Evolutionary conservation across 129 eudicot genomes (phyloP), one percentile per base, ranked within the genome.

Genomic region (Logfia minima): DNA sequence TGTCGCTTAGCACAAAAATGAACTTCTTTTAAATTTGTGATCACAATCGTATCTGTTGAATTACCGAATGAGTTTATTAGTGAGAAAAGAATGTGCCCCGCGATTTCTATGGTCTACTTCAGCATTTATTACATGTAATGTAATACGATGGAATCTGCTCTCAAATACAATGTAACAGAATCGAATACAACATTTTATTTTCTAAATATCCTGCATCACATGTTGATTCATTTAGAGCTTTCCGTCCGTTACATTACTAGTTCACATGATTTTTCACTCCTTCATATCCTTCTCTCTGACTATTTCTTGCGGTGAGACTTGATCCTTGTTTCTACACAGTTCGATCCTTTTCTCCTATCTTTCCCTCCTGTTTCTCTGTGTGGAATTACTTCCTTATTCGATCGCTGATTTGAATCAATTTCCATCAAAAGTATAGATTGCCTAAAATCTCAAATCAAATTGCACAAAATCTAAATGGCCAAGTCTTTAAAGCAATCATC

Each of bases 401-500:
- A 19, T 8, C 62, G 23, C 10, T 56, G 62, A 71, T 52, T 16
- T 24, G 8, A 58, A 52, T 59, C 51, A 7, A 59, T 22, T 59
- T 59, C 68, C 64, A n/a, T 26, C 55, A 35, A 56, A 73, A 2
- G 14, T 73, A 34, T 13, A 13, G 3, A 73, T 32, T 52, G 2
- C 56, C 56, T 22, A 14, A 21, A 59, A 58, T 9, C 29, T 68
- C 4, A 28, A 68, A 19, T 8, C 68, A 19, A 56, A 73, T 56
- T 58, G 66, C 52, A 35, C 68, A 34, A 56, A 72, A 19, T 24
- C 68, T 31, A n/a, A 59, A 74, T 74, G 77, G 37, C 22, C 13
- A 59, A 37, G 14, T 22, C 77, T 22, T 6, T n/a, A 60, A 59
- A 58, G 77, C 6, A 35, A 74, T 58, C 24, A 28, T 16, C 68